Percentiles rank a stretch among this genome's conserved stretches.
Conservation (phyloP, 2,329 filamentous ascomycete genomes). For the Fusarium sp. region DNA sequence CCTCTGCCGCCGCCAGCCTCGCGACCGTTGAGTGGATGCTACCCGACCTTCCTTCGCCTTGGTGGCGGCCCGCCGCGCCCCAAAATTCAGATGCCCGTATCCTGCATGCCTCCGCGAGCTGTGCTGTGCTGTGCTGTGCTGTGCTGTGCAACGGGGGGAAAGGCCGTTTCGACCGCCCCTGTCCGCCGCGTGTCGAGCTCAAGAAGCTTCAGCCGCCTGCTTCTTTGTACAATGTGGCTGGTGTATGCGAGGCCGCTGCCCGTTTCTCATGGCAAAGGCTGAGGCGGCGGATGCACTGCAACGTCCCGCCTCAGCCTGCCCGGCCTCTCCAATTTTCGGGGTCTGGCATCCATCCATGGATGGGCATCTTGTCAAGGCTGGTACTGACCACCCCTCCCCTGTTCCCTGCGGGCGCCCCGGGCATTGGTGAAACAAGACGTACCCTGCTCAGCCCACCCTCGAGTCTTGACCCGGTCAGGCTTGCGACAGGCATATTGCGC, state of each 20-base stretch:
- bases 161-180: conserved; percentile 14
- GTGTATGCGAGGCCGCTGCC: conserved; percentile 32
- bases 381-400: conserved; percentile 40
- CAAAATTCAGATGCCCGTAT: conserved; percentile 16
- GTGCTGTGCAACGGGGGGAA: conserved; percentile 19
- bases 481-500: conserved; percentile 51
- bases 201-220: conserved; percentile 12
- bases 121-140: conserved; percentile 12
- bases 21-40: conserved; percentile 30
- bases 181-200: conserved; percentile 9
- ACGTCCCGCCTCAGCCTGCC: conserved; percentile 43
- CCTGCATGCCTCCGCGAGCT: conserved; percentile 5
- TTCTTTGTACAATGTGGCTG: conserved; percentile 36
- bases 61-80: conserved; percentile 24
- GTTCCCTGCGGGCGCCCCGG: conserved; percentile 49
- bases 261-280: conserved; percentile 24
- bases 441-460: conserved; percentile 58
- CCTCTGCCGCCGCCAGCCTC: conserved; percentile 31
- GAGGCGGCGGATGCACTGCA: conserved; percentile 36
- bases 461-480: conserved; percentile 55
- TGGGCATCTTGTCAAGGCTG: conserved; percentile 34
- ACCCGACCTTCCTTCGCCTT: conserved; percentile 21
- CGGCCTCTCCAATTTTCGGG: conserved; percentile 34
- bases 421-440: conserved; percentile 61
- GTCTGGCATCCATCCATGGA: conserved; percentile 10